Evolutionary conservation across 805 yeast genomes (phyloP), one percentile per base, ranked within the genome.

Genomic region (Yamadazyma paraphyllophila): DNA sequence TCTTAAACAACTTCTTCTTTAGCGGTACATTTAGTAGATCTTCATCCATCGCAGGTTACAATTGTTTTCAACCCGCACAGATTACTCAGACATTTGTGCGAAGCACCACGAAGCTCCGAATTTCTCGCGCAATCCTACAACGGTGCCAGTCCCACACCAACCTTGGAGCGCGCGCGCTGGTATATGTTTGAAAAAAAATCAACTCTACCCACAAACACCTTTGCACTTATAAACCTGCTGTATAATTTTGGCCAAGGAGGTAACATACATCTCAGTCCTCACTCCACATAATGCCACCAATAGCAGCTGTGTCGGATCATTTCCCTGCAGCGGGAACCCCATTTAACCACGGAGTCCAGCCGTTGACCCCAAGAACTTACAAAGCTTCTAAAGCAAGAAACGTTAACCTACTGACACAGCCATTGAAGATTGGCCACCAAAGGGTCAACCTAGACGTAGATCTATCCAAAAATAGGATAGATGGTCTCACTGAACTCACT

Each of bases 401-500:
- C 38, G 46, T 49, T 24, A 59, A 57, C 41, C 43, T 67, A 11
- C 66, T 55, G 63, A 55, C 64, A 9, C 83, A 78, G 50, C 60
- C 63, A n/a, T 81, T 87, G 61, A 82, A 78, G 56, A 77, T 92
- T 16, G 90, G 92, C 4, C 96, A 90, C 62, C 97, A 92, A 63
- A 78, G 85, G 53, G 86, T 92, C 11, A 76, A 79, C 20, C 66
- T 92, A 14, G 96, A 91, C 60, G 80, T 92, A 3, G 96, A 90
- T 61, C 68, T 91, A 36, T 76, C 81, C n/a, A 69, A 73, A 13
- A 74, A 78, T 50, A 57, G 67, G 15, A 67, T 90, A 5, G 59
- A 58, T 0, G 99, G 98, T 12, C 75, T 78, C 53, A 89, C 97
- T 0, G 97, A 91, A 58, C 67, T 94, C 27, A 85, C 94, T 1